phyloP scores from a whole-genome alignment of 2,329 filamentous ascomycete genomes.

The Fusarium tuaranense region DNA sequence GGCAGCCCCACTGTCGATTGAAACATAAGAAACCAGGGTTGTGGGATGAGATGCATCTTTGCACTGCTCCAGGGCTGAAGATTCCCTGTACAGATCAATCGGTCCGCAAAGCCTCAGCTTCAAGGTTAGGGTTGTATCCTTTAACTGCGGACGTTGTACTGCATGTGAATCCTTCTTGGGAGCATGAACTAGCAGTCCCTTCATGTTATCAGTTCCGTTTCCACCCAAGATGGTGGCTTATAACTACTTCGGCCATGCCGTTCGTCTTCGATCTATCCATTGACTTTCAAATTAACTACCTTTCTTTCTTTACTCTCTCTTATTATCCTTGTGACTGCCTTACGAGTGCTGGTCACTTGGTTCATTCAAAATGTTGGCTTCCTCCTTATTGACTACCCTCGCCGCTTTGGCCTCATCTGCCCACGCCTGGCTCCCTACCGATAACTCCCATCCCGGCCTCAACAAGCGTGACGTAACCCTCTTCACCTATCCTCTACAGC shows the following conservation, averaged over 20 bases:
- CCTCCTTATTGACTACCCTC: conserved; percentile 17
- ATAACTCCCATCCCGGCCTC: not conserved
- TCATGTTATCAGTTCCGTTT: not conserved
- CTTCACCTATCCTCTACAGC: conserved; percentile 12
- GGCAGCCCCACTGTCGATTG: not conserved
- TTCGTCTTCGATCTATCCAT: not conserved
- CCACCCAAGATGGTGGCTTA: not conserved
- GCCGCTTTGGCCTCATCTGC: conserved; percentile 26
- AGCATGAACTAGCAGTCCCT: conserved; percentile 10
- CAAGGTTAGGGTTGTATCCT: not conserved
- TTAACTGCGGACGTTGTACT: not conserved
- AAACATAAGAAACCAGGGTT: not conserved
- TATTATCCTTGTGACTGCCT: not conserved
- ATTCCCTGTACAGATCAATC: conserved; percentile 1
- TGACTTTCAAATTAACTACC: not conserved
- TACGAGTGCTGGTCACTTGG: not conserved
- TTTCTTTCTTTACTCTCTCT: not conserved
- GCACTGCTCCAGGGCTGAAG: not conserved
- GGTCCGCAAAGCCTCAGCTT: not conserved
- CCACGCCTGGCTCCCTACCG: conserved; percentile 36
- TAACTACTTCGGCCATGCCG: not conserved
- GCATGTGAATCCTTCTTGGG: not conserved
- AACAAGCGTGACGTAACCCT: conserved; percentile 13
- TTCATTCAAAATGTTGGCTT: conserved; percentile 20
- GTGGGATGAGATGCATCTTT: not conserved